Base-by-base conservation (phyloP, 2,329 filamentous ascomycete genomes). In the Cercospora sp. region DNA sequence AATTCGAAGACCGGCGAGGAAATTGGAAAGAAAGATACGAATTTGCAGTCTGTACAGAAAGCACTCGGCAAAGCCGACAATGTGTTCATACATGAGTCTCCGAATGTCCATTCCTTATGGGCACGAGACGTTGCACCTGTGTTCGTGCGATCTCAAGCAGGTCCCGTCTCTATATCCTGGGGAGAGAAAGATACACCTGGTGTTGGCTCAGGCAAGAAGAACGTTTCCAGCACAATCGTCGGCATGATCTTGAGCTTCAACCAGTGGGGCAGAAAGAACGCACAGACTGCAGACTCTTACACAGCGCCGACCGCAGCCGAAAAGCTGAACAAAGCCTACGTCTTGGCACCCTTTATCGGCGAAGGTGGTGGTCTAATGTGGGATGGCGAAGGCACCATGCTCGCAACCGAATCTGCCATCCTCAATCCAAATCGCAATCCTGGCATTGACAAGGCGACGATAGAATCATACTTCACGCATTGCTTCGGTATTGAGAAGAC, bases 401-500 rank as follows among this genome's bases (percentile, higher is more conserved):
- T 72, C 26, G 70, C 69, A 2, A 71, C 69, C 13, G 69, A 72
- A 34, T 69, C 69, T 59, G 66, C 66, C 4, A 69, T 72, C 34
- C 57, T 72, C 21, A 72, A 72, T 37, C 64, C 67, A 10, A 72
- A 72, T 55, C 66, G 70, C 13, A 72, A 72, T 49, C 69, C 70
- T 7, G 67, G 65, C 9, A 66, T 69, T 55, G 58, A 57, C 40
- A 69, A 69, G 51, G 16, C 8, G 8, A 63, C 63, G 7, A 68
- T 72, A 30, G 70, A 71, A 21, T 28, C 32, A 1, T 66, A 66
- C 28, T 66, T 71, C 18, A 24, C 34, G 21, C 49, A 66, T 2
- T 61, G 53, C 34, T 65, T 72, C 21, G 70, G 69, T 3, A 67
- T 72, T 18, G 51, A 68, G 21, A 72, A 71, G 34, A 66, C 66